These are phyloP conservation scores for Magnolia kwangsiensis DNA, from an alignment of 164 flowering plant genomes.

Conservation along the genomic window DNA sequence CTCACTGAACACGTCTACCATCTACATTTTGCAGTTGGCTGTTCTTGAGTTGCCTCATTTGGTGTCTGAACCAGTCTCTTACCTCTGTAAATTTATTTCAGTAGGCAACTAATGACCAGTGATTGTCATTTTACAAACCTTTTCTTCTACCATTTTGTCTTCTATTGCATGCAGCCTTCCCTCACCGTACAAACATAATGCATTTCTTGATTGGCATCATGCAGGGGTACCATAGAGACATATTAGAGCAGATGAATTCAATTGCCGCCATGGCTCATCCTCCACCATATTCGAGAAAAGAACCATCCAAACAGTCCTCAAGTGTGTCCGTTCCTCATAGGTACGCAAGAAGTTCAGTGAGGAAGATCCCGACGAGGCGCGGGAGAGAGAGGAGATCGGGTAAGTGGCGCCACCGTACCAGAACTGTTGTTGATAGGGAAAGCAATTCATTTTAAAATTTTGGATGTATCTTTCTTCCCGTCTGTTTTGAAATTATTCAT, in stretches of 20 bases:
- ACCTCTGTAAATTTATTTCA: background rate
- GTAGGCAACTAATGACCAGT: background rate
- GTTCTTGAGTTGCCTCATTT: background rate
- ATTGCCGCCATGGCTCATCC: slow-evolving; percentile 12
- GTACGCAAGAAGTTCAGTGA: slow-evolving; percentile 24
- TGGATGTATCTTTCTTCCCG: background rate
- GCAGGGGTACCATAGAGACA: slow-evolving; percentile 80
- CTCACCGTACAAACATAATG: background rate
- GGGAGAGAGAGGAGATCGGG: slow-evolving; percentile 53
- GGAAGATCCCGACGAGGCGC: slow-evolving; percentile 40
- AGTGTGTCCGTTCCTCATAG: slow-evolving; percentile 3
- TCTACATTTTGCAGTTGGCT: too few relatives aligned
- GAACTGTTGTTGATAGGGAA: slow-evolving; percentile 35
- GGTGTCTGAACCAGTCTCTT: background rate
- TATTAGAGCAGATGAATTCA: slow-evolving; percentile 61
- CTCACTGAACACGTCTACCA: too few relatives aligned
- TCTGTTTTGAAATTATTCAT: slow-evolving; percentile 15
- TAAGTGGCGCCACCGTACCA: slow-evolving; percentile 65
- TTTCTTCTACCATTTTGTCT: background rate
- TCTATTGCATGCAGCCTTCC: background rate
- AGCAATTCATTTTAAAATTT: slow-evolving; percentile 23
- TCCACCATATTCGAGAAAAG: slow-evolving; percentile 17
- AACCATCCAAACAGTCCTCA: slow-evolving; percentile 7
- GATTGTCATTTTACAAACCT: background rate
- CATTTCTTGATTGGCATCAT: slow-evolving; percentile 1